These are phyloP conservation scores for Globisporangium spinosum DNA, from an alignment of 352 stramenopile species.

Conservation along the genomic window DNA sequence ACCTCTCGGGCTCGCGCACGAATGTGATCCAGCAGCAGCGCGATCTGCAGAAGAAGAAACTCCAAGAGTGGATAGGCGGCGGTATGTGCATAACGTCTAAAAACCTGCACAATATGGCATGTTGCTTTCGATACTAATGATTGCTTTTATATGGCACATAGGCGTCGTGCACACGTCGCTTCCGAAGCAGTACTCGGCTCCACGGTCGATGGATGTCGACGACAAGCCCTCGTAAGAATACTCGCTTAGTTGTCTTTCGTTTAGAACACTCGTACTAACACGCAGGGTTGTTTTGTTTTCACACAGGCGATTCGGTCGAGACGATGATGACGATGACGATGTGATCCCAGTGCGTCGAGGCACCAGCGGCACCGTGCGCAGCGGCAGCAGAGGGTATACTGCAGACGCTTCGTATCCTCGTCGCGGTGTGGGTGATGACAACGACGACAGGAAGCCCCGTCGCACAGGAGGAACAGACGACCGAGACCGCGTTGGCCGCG, in stretches of 20 bases:
- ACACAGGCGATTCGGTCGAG: conserved; percentile 63
- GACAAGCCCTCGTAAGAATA: conserved; percentile 76
- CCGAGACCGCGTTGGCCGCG: conserved; percentile 10
- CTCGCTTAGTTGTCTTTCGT: not conserved
- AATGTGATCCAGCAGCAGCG: conserved; percentile 83
- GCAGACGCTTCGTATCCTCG: conserved; percentile 25
- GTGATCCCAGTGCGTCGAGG: conserved; percentile 25
- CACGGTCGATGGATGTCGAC: conserved; percentile 67
- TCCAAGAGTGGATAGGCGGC: conserved; percentile 77
- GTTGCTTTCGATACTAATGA: not conserved
- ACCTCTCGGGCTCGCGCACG: conserved; percentile 58
- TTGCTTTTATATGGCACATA: conserved; percentile 17
- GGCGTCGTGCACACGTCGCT: conserved; percentile 71
- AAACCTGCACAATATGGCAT: too few species aligned
- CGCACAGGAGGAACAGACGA: conserved; percentile 17
- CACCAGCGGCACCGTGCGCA: conserved; percentile 20
- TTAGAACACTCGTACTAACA: not conserved
- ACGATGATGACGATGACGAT: conserved; percentile 63
- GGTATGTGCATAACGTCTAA: conserved; percentile 27
- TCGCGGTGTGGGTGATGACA: conserved; percentile 33
- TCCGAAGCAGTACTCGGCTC: conserved; percentile 75
- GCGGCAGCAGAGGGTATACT: conserved; percentile 14
- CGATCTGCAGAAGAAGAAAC: conserved; percentile 85
- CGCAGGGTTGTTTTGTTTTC: not conserved
- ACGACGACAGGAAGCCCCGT: conserved; percentile 37